Conservation (phyloP, 2,329 filamentous ascomycete species). For the Berkeleyomyces rouxiae region DNA sequence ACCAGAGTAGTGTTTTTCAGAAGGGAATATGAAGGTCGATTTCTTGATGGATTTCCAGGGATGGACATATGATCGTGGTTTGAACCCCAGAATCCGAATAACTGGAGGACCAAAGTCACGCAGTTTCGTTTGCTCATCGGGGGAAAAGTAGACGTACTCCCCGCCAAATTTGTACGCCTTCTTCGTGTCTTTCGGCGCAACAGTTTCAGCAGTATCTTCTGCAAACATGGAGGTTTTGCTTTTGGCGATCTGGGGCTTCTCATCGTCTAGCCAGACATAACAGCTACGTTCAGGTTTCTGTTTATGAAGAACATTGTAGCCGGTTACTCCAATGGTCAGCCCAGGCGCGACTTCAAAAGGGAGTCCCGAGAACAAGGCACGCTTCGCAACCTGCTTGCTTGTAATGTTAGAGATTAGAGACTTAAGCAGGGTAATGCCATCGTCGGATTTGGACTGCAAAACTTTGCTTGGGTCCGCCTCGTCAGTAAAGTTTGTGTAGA, state of each 20-base stretch:
- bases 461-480: slow-evolving; percentile 41
- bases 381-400: slow-evolving; percentile 72
- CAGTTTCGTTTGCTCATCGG: slow-evolving; percentile 65
- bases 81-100: slow-evolving; percentile 88
- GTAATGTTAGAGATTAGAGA: slow-evolving; percentile 77
- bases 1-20: slow-evolving; percentile 74
- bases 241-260: slow-evolving; percentile 63
- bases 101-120: slow-evolving; percentile 66
- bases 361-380: slow-evolving; percentile 74
- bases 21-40: slow-evolving; percentile 85
- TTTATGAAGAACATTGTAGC: slow-evolving; percentile 74
- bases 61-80: slow-evolving; percentile 55
- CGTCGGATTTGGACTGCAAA: slow-evolving; percentile 48
- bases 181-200: slow-evolving; percentile 67
- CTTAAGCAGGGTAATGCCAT: slow-evolving; percentile 63
- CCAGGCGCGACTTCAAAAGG: slow-evolving; percentile 74
- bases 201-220: slow-evolving; percentile 57
- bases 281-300: slow-evolving; percentile 68
- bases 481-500: slow-evolving; percentile 62
- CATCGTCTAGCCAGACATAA: slow-evolving; percentile 78
- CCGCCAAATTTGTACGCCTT: slow-evolving; percentile 96
- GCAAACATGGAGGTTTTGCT: slow-evolving; percentile 60
- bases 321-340: slow-evolving; percentile 77
- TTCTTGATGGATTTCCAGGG: slow-evolving; percentile 76
- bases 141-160: slow-evolving; percentile 70